Base-by-base conservation (phyloP, 2,329 filamentous ascomycete species). In the Fonsecaea multimorphosa region DNA sequence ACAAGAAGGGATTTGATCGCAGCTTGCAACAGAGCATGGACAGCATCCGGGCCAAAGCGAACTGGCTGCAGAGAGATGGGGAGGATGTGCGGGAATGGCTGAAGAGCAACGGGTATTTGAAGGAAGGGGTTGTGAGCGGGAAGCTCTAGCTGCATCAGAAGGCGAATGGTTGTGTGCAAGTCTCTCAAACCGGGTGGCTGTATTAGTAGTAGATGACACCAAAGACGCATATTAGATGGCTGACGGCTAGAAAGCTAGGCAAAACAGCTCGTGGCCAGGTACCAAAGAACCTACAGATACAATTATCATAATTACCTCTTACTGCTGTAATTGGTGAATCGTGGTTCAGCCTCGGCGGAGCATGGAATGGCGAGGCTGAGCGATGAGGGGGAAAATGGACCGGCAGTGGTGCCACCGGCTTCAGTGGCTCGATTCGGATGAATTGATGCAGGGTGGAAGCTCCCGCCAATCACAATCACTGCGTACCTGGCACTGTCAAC, bases 11-110 rank as follows among this genome's bases (percentile, higher is more conserved):
- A 51, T 98, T 92, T 74, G 92, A 96, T 75, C 89, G 93, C 76
- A 89, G 91, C 56, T 82, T 98, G 64, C 92, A 92, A n/a, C 94
- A 98, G 83, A 94, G 90, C 77, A 85, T 90, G 72, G 94, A 98
- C 77, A 85, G 89, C 3, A 90, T 97, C 73, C 86, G 87, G 67
- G 93, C 93, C 62, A 98, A 97, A 86, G 85, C 89, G 72, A 86
- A 88, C 66, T 96, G 92, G 92, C 76, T 96, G 63, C 80, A 87
- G 77, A 86, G 92, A 65, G 93, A 97, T 78, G 83, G 84, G 51
- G 84, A 86, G 31, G 92, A 96, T 78, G 91, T 97, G n/a, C 84
- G 86, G 76, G 74, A 78, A 61, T 93, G 90, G 89, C 80, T 92
- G 70, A 86, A 87, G 78, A 82, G 85, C 73, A 87, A 89, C 72